Evolutionary conservation across 441 rosid species (phyloP).

Genomic region (Heliophila coronopifolia): DNA sequence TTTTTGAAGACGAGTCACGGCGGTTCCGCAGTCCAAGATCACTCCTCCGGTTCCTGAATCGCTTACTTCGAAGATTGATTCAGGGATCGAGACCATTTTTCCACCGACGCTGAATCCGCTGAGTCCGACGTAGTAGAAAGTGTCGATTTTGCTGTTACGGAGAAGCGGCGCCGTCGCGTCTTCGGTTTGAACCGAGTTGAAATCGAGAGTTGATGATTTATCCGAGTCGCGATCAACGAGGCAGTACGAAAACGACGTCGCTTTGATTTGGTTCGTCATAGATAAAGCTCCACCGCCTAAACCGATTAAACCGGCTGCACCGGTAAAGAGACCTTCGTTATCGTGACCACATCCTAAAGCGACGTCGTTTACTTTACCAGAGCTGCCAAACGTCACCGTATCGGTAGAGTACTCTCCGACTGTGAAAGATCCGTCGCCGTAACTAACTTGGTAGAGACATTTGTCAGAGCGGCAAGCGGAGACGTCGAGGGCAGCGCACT

Average conservation of each 20-base stretch:
- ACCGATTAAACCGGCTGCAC: constrained; percentile 79
- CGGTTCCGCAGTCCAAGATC: constrained; percentile 61
- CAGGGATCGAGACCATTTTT: constrained; percentile 30
- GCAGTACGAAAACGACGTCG: constrained; percentile 84
- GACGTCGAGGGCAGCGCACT: too few species aligned
- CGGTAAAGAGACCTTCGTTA: constrained; percentile 77
- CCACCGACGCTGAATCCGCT: constrained; percentile 63
- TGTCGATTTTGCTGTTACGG: constrained; percentile 39
- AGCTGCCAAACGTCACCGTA: constrained; percentile 61
- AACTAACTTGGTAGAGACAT: constrained; percentile 83
- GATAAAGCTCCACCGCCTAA: constrained; percentile 79
- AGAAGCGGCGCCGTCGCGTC: constrained; percentile 44
- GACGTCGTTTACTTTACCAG: constrained; percentile 51
- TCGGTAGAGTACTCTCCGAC: constrained; percentile 73
- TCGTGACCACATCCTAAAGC: constrained; percentile 84
- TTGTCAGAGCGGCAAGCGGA: too few species aligned
- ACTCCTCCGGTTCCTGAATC: constrained; percentile 50
- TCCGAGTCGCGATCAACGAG: constrained; percentile 62
- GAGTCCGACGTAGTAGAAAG: constrained; percentile 56
- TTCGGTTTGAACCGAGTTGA: constrained; percentile 42
- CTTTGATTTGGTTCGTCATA: constrained; percentile 60
- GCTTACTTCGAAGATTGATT: constrained; percentile 41
- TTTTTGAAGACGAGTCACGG: constrained; percentile 56
- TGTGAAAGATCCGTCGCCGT: constrained; percentile 90
- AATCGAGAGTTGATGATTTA: constrained; percentile 64